Conservation (phyloP, 2,329 filamentous ascomycete species). For the Ophiostoma ips region DNA sequence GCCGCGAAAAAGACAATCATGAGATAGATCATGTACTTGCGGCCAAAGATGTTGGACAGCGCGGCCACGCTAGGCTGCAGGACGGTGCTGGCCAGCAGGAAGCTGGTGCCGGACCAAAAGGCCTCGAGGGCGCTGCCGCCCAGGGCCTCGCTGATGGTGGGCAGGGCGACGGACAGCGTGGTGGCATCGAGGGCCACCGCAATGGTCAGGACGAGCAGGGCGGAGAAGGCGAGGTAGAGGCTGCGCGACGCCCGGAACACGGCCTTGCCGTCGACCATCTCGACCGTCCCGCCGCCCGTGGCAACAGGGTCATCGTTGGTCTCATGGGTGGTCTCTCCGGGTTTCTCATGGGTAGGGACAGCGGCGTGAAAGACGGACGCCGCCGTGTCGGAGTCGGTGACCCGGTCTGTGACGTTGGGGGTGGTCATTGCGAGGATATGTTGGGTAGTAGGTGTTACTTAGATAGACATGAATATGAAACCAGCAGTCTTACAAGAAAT, state of each 20-base stretch:
- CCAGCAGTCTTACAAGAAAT: no score
- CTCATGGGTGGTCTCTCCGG: background rate
- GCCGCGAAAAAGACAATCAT: conserved; percentile 10
- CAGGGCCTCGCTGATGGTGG: conserved; percentile 34
- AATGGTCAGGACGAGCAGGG: conserved; percentile 40
- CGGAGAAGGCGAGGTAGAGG: conserved; percentile 34
- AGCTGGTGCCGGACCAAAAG: conserved; percentile 60
- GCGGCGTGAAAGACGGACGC: background rate
- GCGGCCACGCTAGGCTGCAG: conserved; percentile 35
- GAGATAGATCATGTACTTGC: conserved; percentile 14
- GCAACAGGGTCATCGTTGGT: background rate
- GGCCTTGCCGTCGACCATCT: conserved; percentile 13
- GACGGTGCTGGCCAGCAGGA: conserved; percentile 49
- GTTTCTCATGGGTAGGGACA: no score
- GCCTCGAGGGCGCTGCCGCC: conserved; percentile 43
- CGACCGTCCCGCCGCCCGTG: conserved; percentile 11
- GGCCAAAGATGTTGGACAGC: conserved; percentile 14
- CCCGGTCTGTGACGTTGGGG: background rate
- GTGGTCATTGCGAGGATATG: background rate
- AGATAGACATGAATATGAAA: background rate
- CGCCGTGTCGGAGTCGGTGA: conserved; percentile 5
- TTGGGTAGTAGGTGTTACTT: background rate
- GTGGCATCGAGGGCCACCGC: conserved; percentile 54
- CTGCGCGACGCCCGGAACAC: conserved; percentile 21
- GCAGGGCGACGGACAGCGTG: conserved; percentile 47